Conservation (phyloP, 2,329 filamentous ascomycete species). For the Alternaria postmessia region DNA sequence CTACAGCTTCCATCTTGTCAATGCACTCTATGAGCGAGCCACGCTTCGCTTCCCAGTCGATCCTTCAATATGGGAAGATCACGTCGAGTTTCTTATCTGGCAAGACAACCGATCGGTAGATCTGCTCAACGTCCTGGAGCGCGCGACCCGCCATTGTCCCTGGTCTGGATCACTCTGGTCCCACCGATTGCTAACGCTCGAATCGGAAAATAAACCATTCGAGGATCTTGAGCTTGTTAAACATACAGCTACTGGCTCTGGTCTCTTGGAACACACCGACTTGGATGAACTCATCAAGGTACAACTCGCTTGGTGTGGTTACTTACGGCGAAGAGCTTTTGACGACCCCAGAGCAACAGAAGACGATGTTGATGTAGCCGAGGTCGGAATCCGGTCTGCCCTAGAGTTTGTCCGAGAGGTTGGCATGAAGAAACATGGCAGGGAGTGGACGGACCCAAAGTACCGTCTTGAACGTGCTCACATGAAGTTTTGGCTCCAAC, state of each 20-base stretch:
- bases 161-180: slow-evolving; percentile 94
- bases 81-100: slow-evolving; percentile 74
- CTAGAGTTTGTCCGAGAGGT: slow-evolving; percentile 83
- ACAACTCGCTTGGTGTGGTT: slow-evolving; percentile 93
- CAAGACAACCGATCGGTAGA: slow-evolving; percentile 55
- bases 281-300: slow-evolving; percentile 90
- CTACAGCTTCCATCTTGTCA: slow-evolving; percentile 62
- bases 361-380: slow-evolving; percentile 81
- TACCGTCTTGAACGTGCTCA: slow-evolving; percentile 91
- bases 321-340: slow-evolving; percentile 86
- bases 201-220: slow-evolving; percentile 79
- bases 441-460: slow-evolving; percentile 80
- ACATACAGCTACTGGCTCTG: slow-evolving; percentile 86
- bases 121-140: slow-evolving; percentile 75
- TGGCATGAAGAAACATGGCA: slow-evolving; percentile 78
- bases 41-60: slow-evolving; percentile 77
- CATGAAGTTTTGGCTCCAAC: slow-evolving; percentile 89
- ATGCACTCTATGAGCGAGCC: slow-evolving; percentile 78
- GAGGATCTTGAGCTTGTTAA: slow-evolving; percentile 88
- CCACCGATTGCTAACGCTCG: slow-evolving; percentile 83
- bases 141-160: slow-evolving; percentile 88
- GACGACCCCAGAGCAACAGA: slow-evolving; percentile 74
- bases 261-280: slow-evolving; percentile 82
- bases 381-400: slow-evolving; percentile 85
- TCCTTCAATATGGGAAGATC: slow-evolving; percentile 82